Conservation (phyloP, 2,329 filamentous ascomycete genomes). For the Aureobasidium sp. region DNA sequence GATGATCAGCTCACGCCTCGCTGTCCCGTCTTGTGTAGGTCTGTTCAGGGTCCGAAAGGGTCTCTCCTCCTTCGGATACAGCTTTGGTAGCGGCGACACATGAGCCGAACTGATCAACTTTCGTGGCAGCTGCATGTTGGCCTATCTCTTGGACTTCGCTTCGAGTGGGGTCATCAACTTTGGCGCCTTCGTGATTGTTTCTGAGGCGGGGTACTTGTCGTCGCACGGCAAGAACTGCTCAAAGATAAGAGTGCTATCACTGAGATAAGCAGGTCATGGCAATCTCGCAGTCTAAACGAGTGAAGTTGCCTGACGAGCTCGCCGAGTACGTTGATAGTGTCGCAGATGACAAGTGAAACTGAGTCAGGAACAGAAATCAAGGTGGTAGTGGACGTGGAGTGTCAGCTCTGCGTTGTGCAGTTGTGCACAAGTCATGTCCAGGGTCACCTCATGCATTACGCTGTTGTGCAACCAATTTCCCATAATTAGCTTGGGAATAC, state of each 20-base stretch:
- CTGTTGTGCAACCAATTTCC: too few relatives aligned
- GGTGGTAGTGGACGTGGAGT: background rate
- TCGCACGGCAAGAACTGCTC: background rate
- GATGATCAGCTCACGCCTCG: background rate
- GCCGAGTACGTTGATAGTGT: background rate
- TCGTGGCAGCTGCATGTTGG: background rate
- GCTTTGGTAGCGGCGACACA: background rate
- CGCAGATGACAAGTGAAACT: background rate
- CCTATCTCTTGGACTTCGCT: background rate
- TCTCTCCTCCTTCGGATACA: background rate
- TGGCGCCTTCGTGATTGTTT: background rate
- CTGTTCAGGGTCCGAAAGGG: background rate
- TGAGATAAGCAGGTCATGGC: background rate
- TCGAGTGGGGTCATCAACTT: background rate
- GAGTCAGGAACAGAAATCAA: background rate
- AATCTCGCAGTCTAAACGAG: background rate
- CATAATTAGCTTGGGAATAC: background rate
- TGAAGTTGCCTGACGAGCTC: background rate
- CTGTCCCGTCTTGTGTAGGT: background rate
- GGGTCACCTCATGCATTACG: background rate
- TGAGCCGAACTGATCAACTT: background rate
- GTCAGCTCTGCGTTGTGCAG: background rate
- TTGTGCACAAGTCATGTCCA: background rate
- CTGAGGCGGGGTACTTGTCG: background rate
- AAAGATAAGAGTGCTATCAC: background rate